Evolutionary conservation across 1,284 basidiomycete genomes (phyloP).

Genomic region (Ganoderma boninense): DNA sequence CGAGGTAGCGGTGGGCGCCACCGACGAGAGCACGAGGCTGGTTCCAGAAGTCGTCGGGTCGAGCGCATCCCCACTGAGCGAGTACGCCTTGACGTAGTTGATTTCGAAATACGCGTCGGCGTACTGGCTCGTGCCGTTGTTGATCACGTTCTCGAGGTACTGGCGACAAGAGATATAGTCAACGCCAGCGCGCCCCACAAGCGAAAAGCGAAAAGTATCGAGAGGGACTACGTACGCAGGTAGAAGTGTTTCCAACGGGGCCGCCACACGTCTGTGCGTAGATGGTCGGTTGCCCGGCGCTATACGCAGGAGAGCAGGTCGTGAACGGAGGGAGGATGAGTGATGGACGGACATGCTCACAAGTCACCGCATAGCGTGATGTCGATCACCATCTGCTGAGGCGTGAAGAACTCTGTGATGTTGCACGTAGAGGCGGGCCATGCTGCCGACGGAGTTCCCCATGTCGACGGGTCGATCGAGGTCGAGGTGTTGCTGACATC

Average conservation of each 20-base stretch:
- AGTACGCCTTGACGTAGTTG: conserved; percentile 55
- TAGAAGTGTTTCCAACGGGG: conserved; percentile 13
- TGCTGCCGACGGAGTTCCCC: conserved; percentile 67
- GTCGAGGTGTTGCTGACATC: conserved; percentile 34
- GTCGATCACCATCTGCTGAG: conserved; percentile 62
- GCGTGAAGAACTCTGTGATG: conserved; percentile 58
- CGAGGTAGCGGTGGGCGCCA: background rate
- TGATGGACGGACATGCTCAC: conserved; percentile 25
- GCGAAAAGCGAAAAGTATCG: background rate
- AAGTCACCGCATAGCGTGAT: conserved; percentile 66
- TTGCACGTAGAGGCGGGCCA: conserved; percentile 57
- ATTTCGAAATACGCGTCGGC: conserved; percentile 62
- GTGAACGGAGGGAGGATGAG: background rate
- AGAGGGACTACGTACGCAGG: background rate
- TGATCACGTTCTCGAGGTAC: conserved; percentile 64
- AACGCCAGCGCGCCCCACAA: background rate
- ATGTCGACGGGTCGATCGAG: conserved; percentile 57
- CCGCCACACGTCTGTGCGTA: conserved; percentile 51
- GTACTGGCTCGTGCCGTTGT: conserved; percentile 54
- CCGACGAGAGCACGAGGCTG: background rate
- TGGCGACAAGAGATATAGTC: conserved; percentile 18
- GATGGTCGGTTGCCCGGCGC: conserved; percentile 53
- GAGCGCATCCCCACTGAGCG: conserved; percentile 16
- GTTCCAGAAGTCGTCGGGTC: conserved; percentile 7
- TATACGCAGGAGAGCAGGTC: conserved; percentile 28